Evolutionary conservation across 2,329 filamentous ascomycete genomes (phyloP), one percentile per base, ranked within the genome.

Genomic region (Tolypocladium ophioglossoides): DNA sequence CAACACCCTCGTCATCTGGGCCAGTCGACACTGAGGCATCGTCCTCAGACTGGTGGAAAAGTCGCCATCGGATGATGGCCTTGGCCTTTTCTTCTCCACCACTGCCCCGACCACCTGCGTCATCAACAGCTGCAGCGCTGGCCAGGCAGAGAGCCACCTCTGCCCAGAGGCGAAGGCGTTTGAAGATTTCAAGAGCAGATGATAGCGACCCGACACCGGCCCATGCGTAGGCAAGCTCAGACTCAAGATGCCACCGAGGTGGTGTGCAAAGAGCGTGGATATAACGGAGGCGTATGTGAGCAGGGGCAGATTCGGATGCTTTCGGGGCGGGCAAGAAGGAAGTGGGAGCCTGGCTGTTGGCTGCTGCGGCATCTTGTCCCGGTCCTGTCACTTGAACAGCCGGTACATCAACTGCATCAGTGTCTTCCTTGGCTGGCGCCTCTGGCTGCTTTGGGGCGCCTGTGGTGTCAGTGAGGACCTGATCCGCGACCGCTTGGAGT

Each of bases 161-260:
- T 1, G 94, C 89, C 91, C 94, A 97, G 68, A 97, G 85, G 54
- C 91, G 85, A 20, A 99, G 74, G 3, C 94, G 82, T 71, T 96
- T 91, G 71, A 97, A 99, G 57, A 99, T 97, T 57, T 96, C 94
- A 1, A 99, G 79, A 0, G 94, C 94, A 0, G 91, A 95, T 4
- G 89, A 79, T 2, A 99, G 74, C 41, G 91, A 95, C 11, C 94
- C 94, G 3, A 96, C 80, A 50, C 83, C 81, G 0, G 91, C 87
- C 94, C 94, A 99, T n/a, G 91, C 84, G 57, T 89, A 85, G 1
- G 94, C 94, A 16, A 99, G 78, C 67, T 99, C 94, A 0, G 91
- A 86, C 66, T 99, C 94, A 1, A 99, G 80, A 63, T 95, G 90
- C 94, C 94, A 99, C 52, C 91, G 77, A 0, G 91, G 89, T 0